Base-by-base conservation (phyloP, 2,329 filamentous ascomycete genomes). In the Aspergillus melleus region DNA sequence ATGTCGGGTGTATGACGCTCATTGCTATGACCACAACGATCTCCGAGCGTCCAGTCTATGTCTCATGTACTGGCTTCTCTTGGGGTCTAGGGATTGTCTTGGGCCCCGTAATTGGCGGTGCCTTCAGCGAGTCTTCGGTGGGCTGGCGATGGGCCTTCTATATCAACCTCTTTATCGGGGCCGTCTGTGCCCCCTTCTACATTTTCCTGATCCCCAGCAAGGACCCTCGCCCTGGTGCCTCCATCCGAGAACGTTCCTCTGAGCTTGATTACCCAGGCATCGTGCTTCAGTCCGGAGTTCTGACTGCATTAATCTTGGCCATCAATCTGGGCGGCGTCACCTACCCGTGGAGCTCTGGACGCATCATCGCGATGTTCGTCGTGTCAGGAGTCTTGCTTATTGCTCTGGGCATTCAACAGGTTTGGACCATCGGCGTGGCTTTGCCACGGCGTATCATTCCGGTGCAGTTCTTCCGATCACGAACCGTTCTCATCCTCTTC, bases 121-220 rank as follows among this genome's bases (percentile, higher is more conserved):
- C 49, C 6, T 64, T 64, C 14, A 54, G 20, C 4, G 54, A 58
- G 9, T 50, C 29, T 30, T 53, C 59, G 16, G 58, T 52, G 16
- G 49, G 51, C 10, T 76, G 73, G 73, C 66, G 69, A 50, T 76
- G 71, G 73, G 76, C 74, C 0, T 83, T 83, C 65, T 87, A 87
- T 64, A 81, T 87, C 72, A 87, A 86, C 63, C 74, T 86, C 0
- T 68, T 76, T 29, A 70, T 82, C 51, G 76, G 81, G 0, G 83
- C 73, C 12, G 66, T 76, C 8, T 72, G 74, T 32, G 68, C 76
- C 3, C 78, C 81, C 0, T 73, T 79, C 22, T 76, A 79, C 20
- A 24, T 85, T 32, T 78, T 81, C 60, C 63, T 79, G 5, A 73
- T 84, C 0, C 76, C 69, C 49, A 60, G 59, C 8, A 60, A 58